Evolutionary conservation across 192 early-diverging fungal species (phyloP).

Genomic region (Chytriomyces confervae): DNA sequence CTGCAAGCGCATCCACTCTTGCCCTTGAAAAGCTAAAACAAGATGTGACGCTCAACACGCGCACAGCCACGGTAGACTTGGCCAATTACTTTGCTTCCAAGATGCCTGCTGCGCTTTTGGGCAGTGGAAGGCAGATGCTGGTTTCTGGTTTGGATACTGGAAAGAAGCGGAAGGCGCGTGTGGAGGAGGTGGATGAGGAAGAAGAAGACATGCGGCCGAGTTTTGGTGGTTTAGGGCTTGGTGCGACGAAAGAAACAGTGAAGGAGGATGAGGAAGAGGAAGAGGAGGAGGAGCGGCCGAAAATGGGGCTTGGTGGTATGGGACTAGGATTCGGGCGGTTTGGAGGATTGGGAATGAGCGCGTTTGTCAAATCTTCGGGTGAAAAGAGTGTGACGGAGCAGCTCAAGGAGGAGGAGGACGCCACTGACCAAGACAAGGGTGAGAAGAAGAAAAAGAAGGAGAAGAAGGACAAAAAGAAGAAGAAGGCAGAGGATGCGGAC

Average conservation of each 20-base stretch:
- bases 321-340: constrained; percentile 22
- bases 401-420: constrained; percentile 17
- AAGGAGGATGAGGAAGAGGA: background rate
- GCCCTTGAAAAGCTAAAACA: constrained; percentile 27
- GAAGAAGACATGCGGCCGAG: constrained; percentile 22
- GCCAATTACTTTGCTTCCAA: constrained; percentile 52
- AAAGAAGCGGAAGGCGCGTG: background rate
- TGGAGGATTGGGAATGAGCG: constrained; percentile 5
- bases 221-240: constrained; percentile 17
- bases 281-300: background rate
- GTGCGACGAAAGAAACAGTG: background rate
- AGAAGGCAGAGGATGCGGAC: background rate
- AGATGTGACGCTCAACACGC: constrained; percentile 13
- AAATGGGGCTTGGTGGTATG: background rate
- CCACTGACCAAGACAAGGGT: background rate
- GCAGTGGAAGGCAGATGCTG: constrained; percentile 15
- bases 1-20: background rate
- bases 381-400: constrained; percentile 1
- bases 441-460: constrained; percentile 8
- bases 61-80: constrained; percentile 34
- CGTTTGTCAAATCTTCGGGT: constrained; percentile 12
- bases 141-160: background rate
- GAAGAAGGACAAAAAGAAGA: constrained; percentile 33
- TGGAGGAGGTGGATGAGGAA: constrained; percentile 38
- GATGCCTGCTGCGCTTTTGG: constrained; percentile 31